Evolutionary conservation across 176 grass and related monocot genomes (phyloP), one percentile per base, ranked within the genome.

Genomic region (Tillandsia leiboldiana): DNA sequence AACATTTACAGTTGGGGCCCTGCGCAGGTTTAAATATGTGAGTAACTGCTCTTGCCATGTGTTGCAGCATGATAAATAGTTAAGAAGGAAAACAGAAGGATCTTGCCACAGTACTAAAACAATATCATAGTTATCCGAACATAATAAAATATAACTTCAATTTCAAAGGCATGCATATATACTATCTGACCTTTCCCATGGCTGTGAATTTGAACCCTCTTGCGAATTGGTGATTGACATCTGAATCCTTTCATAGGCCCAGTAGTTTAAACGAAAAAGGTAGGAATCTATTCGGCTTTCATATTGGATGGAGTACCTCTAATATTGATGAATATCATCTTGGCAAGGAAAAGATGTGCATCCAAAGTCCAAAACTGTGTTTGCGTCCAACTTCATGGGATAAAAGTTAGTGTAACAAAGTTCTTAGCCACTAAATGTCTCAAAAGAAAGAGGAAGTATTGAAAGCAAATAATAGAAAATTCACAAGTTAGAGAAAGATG

Each of bases 331-430:
- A 42, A 42, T 42, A 42, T 42, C 33, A 42, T 42, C 33, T 42
- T 42, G 33, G 62, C 18, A 17, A 14, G 0, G 27, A 2, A 33
- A 53, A 70, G 47, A 2, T 65, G 24, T 12, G 75, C 1, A 65
- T 42, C 65, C 12, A 63, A 77, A 74, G 27, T 42, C 65, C 12
- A 63, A 77, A 74, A 26, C 33, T 11, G 53, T 68, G 23, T 67
- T 18, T 10, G 33, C 33, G 3, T 42, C 33, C 33, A 42, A 42
- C 33, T 42, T 42, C 33, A 42, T 6, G 4, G 5, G 5, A 42
- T 42, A 42, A 42, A 42, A 42, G 33, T 42, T 42, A 42, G 33
- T 6, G 33, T 42, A 42, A 42, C 33, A 42, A 42, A 42, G 33
- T 42, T 42, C 4, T 42, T 42, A 42, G 33, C 33, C 33, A 42